Evolutionary conservation across 495 filamentous ascomycete species (phyloP).

Genomic region (Aspergillus leporis): DNA sequence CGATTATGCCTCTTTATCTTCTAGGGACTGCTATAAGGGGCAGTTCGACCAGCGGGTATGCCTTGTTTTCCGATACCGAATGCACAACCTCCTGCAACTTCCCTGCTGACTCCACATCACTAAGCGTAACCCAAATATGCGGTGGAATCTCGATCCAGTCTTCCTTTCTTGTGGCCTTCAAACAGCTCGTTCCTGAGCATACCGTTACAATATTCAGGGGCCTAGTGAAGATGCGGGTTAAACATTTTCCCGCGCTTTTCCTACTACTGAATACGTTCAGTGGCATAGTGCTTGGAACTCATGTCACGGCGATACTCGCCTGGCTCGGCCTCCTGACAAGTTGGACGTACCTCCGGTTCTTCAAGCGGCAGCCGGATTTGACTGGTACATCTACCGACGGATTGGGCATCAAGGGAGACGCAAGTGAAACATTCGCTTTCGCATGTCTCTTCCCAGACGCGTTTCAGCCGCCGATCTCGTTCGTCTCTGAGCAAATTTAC

Average conservation of each 20-base stretch:
- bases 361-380: constrained; percentile 71
- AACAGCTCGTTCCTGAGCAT: constrained; percentile 96
- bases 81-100: constrained; percentile 31
- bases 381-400: constrained; percentile 54
- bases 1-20: constrained; percentile 72
- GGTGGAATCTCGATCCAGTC: constrained; percentile 88
- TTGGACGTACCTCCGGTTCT: constrained; percentile 98
- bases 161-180: constrained; percentile 95
- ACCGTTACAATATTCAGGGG: constrained; percentile 93
- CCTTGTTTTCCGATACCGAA: constrained; percentile 21
- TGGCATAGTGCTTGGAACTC: constrained; percentile 78
- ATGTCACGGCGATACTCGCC: constrained; percentile 77
- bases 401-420: constrained; percentile 70
- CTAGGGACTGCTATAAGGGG: constrained; percentile 69
- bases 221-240: constrained; percentile 85
- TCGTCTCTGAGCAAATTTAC: constrained; percentile 74
- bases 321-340: constrained; percentile 80
- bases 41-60: constrained; percentile 69
- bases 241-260: constrained; percentile 91
- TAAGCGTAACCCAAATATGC: constrained; percentile 64
- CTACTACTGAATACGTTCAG: constrained; percentile 75
- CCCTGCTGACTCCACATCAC: constrained; percentile 49
- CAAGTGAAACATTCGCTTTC: constrained; percentile 93
- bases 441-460: constrained; percentile 93
- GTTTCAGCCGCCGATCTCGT: constrained; percentile 72